Base-by-base conservation (phyloP, 2,329 filamentous ascomycete species). In the Macrophomina tecta region DNA sequence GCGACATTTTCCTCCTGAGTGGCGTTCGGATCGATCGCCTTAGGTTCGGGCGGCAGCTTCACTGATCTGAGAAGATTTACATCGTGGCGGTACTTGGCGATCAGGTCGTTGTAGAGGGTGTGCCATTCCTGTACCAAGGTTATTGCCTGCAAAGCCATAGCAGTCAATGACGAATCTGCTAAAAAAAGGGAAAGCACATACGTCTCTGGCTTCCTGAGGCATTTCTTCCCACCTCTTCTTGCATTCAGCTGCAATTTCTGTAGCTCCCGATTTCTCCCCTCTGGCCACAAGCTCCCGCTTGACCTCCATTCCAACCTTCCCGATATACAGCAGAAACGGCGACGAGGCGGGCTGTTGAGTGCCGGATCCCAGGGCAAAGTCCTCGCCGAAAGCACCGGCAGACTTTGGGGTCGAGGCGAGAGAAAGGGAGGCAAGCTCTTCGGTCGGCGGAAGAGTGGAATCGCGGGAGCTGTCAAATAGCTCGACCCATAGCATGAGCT, bases 401-500 rank as follows among this genome's bases (percentile, higher is more conserved):
- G 53, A 34, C 28, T 66, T 60, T 9, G 58, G 56, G 18, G 65
- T n/a, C 8, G 48, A 53, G 16, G 55, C 46, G 23, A 56, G 32
- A 5, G 46, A 49, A 4, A 62, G 51, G 14, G 52, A 52, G 18
- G 58, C 58, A 49, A 62, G 58, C 32, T 71, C 69, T 5, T 76
- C 73, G 16, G 74, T 65, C 11, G 69, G 71, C 0, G 72, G 70
- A 28, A 76, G 72, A 58, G 76, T 76, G 49, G 76, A 76, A 60
- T 81, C 79, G 6, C 79, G 73, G 18, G 85, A 82, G 69, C 85
- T 86, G 62, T 89, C 88, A 70, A 90, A 90, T 1, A 90, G 79
- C 73, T 88, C 85, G 45, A 89, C 77, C 87, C 87, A 90, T 2
- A 90, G 81, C 71, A 89, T 86, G 70, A 89, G 81, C 72, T 90